Percentiles rank a stretch among this genome's conserved stretches.
phyloP scores from a whole-genome alignment of 129 eudicot species.

The Ambrosia artemisiifolia region DNA sequence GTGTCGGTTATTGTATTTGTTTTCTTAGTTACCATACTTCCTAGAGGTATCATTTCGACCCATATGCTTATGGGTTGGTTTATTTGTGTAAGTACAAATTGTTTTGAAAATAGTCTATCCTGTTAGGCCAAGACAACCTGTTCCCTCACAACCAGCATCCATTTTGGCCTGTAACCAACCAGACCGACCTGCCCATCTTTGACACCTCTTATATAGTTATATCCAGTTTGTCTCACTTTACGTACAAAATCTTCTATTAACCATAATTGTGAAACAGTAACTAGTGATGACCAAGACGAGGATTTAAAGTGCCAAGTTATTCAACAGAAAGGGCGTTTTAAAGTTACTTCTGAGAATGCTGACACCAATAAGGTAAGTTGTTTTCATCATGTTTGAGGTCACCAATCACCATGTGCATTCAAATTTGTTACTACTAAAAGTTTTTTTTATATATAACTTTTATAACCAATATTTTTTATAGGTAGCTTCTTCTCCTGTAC shows the following conservation, averaged over 20 bases:
- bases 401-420: background rate
- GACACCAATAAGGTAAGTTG: conserved; percentile 63
- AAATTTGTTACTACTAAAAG: conserved; percentile 9
- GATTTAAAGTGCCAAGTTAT: conserved; percentile 60
- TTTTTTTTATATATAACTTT: background rate
- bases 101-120: background rate
- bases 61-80: background rate
- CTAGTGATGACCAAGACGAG: conserved; percentile 70
- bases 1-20: background rate
- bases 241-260: background rate
- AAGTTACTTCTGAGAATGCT: conserved; percentile 88
- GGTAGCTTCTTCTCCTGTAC: conserved; percentile 47
- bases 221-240: background rate
- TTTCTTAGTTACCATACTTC: background rate
- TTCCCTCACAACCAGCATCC: background rate
- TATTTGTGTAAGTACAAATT: background rate
- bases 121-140: background rate
- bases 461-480: conserved; percentile 11
- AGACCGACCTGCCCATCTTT: background rate
- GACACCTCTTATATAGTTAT: background rate
- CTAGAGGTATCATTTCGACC: background rate
- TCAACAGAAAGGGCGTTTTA: conserved; percentile 94
- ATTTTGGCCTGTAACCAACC: background rate
- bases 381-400: background rate
- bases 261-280: conserved; percentile 36